phyloP scores from a whole-genome alignment of 106 monocot genomes.

The Amphibolis antarctica region DNA sequence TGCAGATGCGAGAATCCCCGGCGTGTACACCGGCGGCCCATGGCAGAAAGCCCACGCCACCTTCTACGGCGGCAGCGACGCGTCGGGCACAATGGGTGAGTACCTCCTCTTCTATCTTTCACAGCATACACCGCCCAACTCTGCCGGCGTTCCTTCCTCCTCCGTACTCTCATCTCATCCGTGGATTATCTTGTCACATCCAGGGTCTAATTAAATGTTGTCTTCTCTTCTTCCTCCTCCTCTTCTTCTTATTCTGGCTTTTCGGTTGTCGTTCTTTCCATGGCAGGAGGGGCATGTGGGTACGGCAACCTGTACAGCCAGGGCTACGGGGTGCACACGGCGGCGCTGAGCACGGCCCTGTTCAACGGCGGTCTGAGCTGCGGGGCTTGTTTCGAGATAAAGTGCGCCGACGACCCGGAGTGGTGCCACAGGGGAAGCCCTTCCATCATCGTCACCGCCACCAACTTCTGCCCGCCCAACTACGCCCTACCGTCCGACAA shows the following conservation, averaged over 20 bases:
- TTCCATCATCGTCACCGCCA: conserved; percentile 60
- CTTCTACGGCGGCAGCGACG: conserved; percentile 82
- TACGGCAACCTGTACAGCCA: conserved; percentile 40
- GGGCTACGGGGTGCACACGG: conserved; percentile 39
- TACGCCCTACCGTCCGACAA: conserved; percentile 48
- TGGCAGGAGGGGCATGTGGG: no score
- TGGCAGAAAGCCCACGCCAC: conserved; percentile 84
- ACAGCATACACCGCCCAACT: no score
- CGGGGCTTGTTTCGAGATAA: conserved; percentile 72
- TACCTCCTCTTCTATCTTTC: no score
- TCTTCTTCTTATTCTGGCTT: no score
- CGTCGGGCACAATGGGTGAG: conserved; percentile 89
- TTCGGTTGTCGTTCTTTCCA: no score
- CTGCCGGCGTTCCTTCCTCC: no score
- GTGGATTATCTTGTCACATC: no score
- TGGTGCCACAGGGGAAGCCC: conserved; percentile 47
- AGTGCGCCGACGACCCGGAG: conserved; percentile 36
- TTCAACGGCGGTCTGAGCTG: conserved; percentile 69
- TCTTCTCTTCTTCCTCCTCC: no score
- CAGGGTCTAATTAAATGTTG: no score
- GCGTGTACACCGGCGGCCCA: conserved; percentile 13
- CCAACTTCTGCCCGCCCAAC: conserved; percentile 91
- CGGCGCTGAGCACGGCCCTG: conserved; percentile 71
- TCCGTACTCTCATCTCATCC: no score
- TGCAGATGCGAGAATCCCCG: neutral